These are phyloP conservation scores for Nannochloropsis granulata DNA, from an alignment of 108 stramenopile species.

Conservation along the genomic window DNA sequence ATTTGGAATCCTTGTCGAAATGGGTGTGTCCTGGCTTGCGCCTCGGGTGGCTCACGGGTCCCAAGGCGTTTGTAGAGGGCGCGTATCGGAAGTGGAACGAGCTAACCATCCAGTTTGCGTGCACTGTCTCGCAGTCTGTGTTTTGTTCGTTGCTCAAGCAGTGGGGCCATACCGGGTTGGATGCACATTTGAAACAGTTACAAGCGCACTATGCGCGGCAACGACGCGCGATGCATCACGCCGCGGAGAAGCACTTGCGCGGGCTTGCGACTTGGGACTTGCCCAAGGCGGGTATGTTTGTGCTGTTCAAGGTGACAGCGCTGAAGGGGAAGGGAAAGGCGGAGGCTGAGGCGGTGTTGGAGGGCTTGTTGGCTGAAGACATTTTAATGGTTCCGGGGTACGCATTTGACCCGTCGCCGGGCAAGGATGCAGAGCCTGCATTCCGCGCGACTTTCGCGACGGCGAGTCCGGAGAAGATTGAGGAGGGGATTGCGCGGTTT, in stretches of 20 bases:
- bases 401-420: neutral
- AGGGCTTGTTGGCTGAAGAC: neutral
- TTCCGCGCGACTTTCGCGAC: neutral
- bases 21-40: constrained; percentile 45
- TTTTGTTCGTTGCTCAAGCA: constrained; percentile 20
- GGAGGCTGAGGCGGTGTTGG: neutral
- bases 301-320: constrained; percentile 29
- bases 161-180: constrained; percentile 36
- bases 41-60: constrained; percentile 44
- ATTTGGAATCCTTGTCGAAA: constrained; percentile 47
- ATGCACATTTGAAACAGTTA: neutral
- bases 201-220: constrained; percentile 16
- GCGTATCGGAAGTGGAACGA: constrained; percentile 31
- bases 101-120: constrained; percentile 33
- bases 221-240: constrained; percentile 21
- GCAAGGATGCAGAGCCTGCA: neutral
- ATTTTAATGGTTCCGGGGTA: constrained; percentile 8
- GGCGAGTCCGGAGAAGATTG: constrained; percentile 4
- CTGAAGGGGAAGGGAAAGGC: neutral
- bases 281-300: constrained; percentile 47
- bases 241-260: constrained; percentile 17
- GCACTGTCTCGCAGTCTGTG: constrained; percentile 43
- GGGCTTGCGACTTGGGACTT: constrained; percentile 9
- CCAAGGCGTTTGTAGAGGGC: constrained; percentile 28
- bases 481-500: neutral